Evolutionary conservation across 768 basidiomycete genomes (phyloP).

Genomic region (Lentinula edodes): DNA sequence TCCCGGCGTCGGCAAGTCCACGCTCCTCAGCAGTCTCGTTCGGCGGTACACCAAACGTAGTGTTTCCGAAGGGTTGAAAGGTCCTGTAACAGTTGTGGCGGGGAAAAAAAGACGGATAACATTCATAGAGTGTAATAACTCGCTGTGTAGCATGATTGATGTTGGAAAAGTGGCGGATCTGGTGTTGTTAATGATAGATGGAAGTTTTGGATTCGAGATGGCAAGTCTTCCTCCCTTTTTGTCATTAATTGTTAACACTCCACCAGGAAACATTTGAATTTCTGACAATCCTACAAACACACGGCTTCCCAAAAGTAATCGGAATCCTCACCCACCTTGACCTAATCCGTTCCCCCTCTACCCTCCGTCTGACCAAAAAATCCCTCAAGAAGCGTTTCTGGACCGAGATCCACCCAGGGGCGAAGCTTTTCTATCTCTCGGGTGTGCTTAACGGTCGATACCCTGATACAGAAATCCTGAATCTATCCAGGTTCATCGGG

Average conservation of each 20-base stretch:
- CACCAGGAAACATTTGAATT: slow-evolving; percentile 96
- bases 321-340: slow-evolving; percentile 95
- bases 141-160: slow-evolving; percentile 98
- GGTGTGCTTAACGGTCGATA: slow-evolving; percentile 97
- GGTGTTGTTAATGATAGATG: slow-evolving; percentile 96
- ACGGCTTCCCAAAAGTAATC: slow-evolving; percentile 98
- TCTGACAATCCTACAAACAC: slow-evolving; percentile 92
- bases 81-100: slow-evolving; percentile 72
- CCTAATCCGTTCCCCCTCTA: slow-evolving; percentile 87
- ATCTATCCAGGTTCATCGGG: slow-evolving; percentile 91
- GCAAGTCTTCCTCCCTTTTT: slow-evolving; percentile 34
- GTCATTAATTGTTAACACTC: neutral
- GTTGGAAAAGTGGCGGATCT: slow-evolving; percentile 95
- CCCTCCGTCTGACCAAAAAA: slow-evolving; percentile 88
- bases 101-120: slow-evolving; percentile 94
- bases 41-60: slow-evolving; percentile 90
- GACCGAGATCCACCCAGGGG: slow-evolving; percentile 99
- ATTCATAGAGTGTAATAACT: slow-evolving; percentile 96
- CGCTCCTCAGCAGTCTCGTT: slow-evolving; percentile 86
- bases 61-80: slow-evolving; percentile 79
- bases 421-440: slow-evolving; percentile 96
- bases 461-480: slow-evolving; percentile 93
- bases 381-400: slow-evolving; percentile 96
- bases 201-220: slow-evolving; percentile 98
- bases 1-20: slow-evolving; percentile 95